These are phyloP conservation scores for Hyphopichia khmerensis DNA, from an alignment of 1,139 yeast genomes.

Conservation along the genomic window DNA sequence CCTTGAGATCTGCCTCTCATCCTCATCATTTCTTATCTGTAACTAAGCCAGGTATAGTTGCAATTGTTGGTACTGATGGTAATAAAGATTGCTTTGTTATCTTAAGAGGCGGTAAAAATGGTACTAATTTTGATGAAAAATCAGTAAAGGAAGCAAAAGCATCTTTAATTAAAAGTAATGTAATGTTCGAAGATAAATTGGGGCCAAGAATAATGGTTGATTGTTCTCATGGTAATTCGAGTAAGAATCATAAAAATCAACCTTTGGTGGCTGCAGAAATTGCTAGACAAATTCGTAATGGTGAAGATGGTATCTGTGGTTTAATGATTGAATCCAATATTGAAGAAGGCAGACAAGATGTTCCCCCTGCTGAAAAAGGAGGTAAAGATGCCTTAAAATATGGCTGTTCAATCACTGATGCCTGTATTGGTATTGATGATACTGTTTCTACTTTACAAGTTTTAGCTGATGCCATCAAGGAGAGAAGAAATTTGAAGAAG, in stretches of 20 bases:
- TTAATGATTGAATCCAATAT: slow-evolving; percentile 95
- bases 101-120: slow-evolving; percentile 91
- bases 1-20: slow-evolving; percentile 86
- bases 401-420: slow-evolving; percentile 95
- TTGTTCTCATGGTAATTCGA: slow-evolving; percentile 95
- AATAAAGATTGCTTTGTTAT: slow-evolving; percentile 87
- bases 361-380: slow-evolving; percentile 64
- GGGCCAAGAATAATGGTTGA: slow-evolving; percentile 89
- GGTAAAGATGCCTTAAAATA: slow-evolving; percentile 75
- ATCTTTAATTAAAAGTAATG: slow-evolving; percentile 58
- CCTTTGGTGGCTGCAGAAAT: slow-evolving; percentile 84
- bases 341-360: slow-evolving; percentile 90
- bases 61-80: slow-evolving; percentile 94
- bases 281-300: slow-evolving; percentile 75
- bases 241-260: slow-evolving; percentile 87
- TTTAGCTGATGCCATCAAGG: slow-evolving; percentile 77
- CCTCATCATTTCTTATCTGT: slow-evolving; percentile 97
- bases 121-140: slow-evolving; percentile 86
- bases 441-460: slow-evolving; percentile 71
- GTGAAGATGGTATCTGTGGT: slow-evolving; percentile 80
- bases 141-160: slow-evolving; percentile 71
- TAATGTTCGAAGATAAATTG: slow-evolving; percentile 43
- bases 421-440: slow-evolving; percentile 88
- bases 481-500: slow-evolving; percentile 50
- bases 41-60: slow-evolving; percentile 85